Conservation (phyloP, 1,139 yeast species). For the Protomyces lactucae-debilis region DNA sequence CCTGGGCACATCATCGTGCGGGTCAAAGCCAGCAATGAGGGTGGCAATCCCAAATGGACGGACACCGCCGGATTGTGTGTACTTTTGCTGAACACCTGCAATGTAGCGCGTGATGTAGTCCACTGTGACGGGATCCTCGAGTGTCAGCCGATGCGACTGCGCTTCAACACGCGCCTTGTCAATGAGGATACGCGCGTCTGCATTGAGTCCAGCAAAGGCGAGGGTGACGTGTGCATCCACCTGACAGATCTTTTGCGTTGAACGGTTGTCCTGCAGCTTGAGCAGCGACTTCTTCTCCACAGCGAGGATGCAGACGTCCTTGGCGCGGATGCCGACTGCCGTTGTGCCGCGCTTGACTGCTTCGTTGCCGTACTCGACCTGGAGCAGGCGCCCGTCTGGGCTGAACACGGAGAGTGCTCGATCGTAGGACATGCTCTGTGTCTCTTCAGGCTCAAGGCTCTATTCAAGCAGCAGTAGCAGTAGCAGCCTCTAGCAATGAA, state of each 20-base stretch:
- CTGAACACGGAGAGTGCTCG: slow-evolving; percentile 89
- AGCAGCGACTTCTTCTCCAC: slow-evolving; percentile 95
- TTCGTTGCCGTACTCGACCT: slow-evolving; percentile 95
- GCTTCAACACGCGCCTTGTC: slow-evolving; percentile 97
- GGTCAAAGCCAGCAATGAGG: slow-evolving; percentile 90
- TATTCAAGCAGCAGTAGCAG: no score
- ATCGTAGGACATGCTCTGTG: slow-evolving; percentile 54
- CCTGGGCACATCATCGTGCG: slow-evolving; percentile 71
- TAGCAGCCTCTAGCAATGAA: no score
- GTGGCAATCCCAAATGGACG: slow-evolving; percentile 95
- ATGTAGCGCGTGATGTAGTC: slow-evolving; percentile 91
- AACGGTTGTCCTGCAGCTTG: slow-evolving; percentile 92
- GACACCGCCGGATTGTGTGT: slow-evolving; percentile 98
- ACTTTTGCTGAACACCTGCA: slow-evolving; percentile 94
- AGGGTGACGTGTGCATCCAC: slow-evolving; percentile 85
- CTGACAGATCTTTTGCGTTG: slow-evolving; percentile 89
- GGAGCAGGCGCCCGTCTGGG: slow-evolving; percentile 67
- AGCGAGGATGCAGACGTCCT: slow-evolving; percentile 81
- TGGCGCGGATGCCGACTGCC: slow-evolving; percentile 90
- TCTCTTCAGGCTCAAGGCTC: background rate
- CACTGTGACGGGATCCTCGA: slow-evolving; percentile 88
- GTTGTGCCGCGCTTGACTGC: slow-evolving; percentile 98
- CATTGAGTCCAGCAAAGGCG: slow-evolving; percentile 96
- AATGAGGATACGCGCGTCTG: slow-evolving; percentile 90
- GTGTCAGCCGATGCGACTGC: slow-evolving; percentile 86